phyloP scores from a whole-genome alignment of 2,329 filamentous ascomycete species.

The Fusarium tupiense region DNA sequence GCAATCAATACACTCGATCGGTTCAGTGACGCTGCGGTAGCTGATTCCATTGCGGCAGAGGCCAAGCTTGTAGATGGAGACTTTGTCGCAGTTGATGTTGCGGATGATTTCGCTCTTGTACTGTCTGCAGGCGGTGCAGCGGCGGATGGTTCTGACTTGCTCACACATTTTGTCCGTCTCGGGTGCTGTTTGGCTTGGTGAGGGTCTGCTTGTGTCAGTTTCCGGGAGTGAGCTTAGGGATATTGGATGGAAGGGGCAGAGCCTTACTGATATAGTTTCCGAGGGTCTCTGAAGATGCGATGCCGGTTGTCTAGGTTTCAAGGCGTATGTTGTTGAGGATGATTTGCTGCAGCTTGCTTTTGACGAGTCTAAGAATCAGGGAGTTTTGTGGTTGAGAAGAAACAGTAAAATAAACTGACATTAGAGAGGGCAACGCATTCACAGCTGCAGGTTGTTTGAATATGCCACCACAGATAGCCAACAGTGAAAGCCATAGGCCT shows the following conservation, averaged over 20 bases:
- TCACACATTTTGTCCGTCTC: neutral
- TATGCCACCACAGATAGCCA: fast-evolving
- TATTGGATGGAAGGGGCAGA: neutral
- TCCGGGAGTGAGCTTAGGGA: neutral
- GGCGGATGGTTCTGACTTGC: neutral
- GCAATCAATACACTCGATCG: neutral
- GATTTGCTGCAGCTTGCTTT: neutral
- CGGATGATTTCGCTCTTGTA: neutral
- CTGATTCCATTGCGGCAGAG: neutral
- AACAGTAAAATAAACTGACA: neutral
- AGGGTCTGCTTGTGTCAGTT: neutral
- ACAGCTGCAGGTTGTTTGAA: neutral
- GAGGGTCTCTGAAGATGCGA: too few species aligned
- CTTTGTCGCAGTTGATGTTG: constrained; percentile 5
- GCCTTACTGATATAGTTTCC: neutral
- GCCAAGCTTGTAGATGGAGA: neutral
- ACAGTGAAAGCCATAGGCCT: neutral
- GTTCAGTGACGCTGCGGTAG: neutral
- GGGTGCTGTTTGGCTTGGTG: too few species aligned
- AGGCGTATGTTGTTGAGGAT: neutral
- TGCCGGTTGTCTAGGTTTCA: fast-evolving
- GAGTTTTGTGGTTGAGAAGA: too few species aligned
- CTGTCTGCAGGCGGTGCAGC: neutral
- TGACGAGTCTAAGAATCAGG: fast-evolving
- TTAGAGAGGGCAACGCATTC: neutral